Evolutionary conservation across 352 stramenopile species (phyloP), one percentile per base, ranked within the genome.

Genomic region (Globisporangium lucens): DNA sequence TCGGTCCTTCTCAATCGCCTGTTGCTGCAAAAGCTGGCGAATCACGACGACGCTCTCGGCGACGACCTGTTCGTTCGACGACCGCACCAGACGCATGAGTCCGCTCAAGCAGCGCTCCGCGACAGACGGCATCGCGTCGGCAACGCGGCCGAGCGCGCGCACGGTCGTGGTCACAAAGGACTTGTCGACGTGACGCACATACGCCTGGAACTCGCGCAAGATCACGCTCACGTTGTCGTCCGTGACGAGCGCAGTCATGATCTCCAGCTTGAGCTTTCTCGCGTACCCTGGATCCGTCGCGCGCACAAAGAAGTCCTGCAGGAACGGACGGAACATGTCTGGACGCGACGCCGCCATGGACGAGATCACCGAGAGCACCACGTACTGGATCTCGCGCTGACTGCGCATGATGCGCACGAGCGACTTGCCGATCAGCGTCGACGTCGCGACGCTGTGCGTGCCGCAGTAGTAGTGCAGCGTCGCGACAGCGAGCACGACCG

Each of bases 381-480:
- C 91, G 77, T 98, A 99, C 86, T 99, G 96, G 74, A 99, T 98
- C 79, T 99, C 98, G 38, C 97, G 89, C 66, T 96, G 83, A 76
- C 96, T 98, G 56, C 96, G 90, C 85, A 99, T 95, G 80, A 99
- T 99, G 52, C 97, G 89, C 30, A 99, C 97, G 20, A 99, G 83
- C 41, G 97, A 98, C 76, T 98, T 98, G 64, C 94, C 97, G 53
- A 99, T 94, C 43, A 98, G 80, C 35, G 91, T 94, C 68, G 93
- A 89, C 33, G 85, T 96, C 0, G 80, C 82, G 30, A 86, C 77
- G n/a, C 83, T 96, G 53, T 91, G 85, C 36, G 87, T 97, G 38
- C 96, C 97, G 73, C 95, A 99, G 73, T 99, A 99, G 75, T 98
- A 99, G 74, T 99, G 96, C 29, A 99, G 75, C 15, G 93, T 97